Base-by-base conservation (phyloP, 106 monocot genomes). In the Gastrodia elata region DNA sequence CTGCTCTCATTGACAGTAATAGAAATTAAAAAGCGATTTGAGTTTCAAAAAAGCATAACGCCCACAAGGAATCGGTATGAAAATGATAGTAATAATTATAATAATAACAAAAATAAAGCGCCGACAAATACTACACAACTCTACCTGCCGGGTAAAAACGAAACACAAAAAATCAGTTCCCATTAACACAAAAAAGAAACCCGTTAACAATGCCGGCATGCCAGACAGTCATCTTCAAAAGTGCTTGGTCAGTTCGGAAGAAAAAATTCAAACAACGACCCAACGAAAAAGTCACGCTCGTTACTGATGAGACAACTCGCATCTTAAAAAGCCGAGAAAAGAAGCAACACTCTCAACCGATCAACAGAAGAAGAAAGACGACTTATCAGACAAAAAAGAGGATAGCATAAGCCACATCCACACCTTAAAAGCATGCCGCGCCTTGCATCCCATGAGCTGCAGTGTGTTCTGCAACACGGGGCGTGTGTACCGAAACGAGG, bases 381-480 rank as follows among this genome's bases (percentile, higher is more conserved):
- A n/a, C n/a, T n/a, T n/a, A 39, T 34, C 34, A 7, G 69, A 57
- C 2, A 5, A 59, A n/a, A n/a, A n/a, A n/a, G 38, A 48, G 4
- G n/a, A 3, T 11, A 22, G 43, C 49, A n/a, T 0, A 20, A 22
- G 20, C 49, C 18, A 52, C 52, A 22, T 22, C 0, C 59, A 16
- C 28, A 93, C 93, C 93, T 93, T 90, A 78, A 93, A 93, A 20
- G 93, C 89, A 55, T 93, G 93, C 65, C 93, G 84, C 27, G 93
- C 84, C 78, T 87, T 91, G 77, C 91, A 89, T 33, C 91, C 91
- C 82, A 94, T 91, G 55, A 94, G 82, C 79, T 88, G 94, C n/a
- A 88, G 82, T 36, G 86, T 83, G 80, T 82, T 91, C 77, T 94
- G 91, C 25, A 94, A 84, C 55, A 86, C 79, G 20, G 91, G 65